These are phyloP conservation scores for Salix dunnii DNA, from an alignment of 345 rosid genomes.

Conservation along the genomic window DNA sequence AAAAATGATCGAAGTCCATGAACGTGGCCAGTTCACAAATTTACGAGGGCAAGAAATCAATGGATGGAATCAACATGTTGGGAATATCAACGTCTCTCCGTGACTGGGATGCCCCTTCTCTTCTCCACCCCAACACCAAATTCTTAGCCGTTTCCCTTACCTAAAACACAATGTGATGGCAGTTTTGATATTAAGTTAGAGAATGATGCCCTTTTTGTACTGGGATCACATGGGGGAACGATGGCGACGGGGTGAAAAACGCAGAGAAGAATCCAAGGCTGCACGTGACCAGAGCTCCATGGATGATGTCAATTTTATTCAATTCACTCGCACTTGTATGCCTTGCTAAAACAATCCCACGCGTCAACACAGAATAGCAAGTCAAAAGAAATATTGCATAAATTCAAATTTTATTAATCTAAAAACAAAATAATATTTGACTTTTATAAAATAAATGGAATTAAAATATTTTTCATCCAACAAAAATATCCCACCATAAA, in stretches of 20 bases:
- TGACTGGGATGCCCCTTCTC: not conserved
- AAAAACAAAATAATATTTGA: too few species aligned
- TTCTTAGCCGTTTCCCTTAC: slow-evolving; percentile 1
- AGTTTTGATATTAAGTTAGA: slow-evolving; percentile 11
- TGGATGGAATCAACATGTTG: not conserved
- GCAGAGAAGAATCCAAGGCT: slow-evolving; percentile 33
- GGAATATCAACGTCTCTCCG: not conserved
- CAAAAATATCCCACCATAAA: too few species aligned
- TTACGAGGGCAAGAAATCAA: not conserved
- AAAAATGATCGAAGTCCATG: not conserved
- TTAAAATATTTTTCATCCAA: too few species aligned
- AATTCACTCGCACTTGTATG: not conserved
- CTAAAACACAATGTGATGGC: slow-evolving; percentile 4
- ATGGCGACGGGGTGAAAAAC: slow-evolving; percentile 8
- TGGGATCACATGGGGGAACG: slow-evolving; percentile 21
- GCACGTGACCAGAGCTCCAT: slow-evolving; percentile 53
- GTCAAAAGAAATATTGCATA: not conserved
- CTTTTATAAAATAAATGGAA: too few species aligned
- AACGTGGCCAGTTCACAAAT: slow-evolving; percentile 20
- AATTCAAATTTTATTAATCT: too few species aligned
- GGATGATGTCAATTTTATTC: not conserved
- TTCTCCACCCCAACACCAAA: not conserved
- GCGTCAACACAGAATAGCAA: too few species aligned
- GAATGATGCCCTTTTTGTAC: slow-evolving; percentile 3
- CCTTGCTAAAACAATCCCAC: not conserved